Evolutionary conservation across 2,329 filamentous ascomycete genomes (phyloP).

Genomic region (Nannizzia gypsea): DNA sequence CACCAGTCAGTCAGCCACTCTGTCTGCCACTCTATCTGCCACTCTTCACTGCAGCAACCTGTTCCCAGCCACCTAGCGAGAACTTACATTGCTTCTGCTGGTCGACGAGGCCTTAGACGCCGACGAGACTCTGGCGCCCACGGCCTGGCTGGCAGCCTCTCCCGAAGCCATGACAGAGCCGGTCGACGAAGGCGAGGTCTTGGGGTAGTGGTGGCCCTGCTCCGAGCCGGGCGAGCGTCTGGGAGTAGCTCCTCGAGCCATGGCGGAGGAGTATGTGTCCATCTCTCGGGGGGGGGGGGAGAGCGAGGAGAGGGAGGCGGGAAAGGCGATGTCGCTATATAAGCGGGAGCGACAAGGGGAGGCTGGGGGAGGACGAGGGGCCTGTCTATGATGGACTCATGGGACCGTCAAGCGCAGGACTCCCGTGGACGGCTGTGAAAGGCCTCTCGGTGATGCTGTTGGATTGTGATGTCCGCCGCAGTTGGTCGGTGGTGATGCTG

Average conservation of each 20-base stretch:
- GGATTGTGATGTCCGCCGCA: too few species aligned
- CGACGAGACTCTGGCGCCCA: conserved; percentile 53
- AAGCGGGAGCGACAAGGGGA: too few species aligned
- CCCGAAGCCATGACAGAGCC: conserved; percentile 10
- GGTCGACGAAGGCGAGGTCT: neutral
- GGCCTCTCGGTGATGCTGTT: too few species aligned
- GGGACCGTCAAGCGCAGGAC: neutral
- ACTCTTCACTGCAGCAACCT: too few species aligned
- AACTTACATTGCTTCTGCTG: conserved; percentile 45
- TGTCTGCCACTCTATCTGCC: too few species aligned
- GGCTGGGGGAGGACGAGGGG: neutral
- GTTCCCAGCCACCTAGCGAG: neutral
- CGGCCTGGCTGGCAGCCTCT: conserved; percentile 24
- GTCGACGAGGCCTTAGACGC: conserved; percentile 51
- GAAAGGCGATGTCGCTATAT: too few species aligned
- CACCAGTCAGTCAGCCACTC: neutral
- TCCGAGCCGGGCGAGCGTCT: conserved; percentile 54
- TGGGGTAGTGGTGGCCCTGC: conserved; percentile 28
- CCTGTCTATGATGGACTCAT: neutral
- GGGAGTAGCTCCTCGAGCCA: conserved; percentile 36
- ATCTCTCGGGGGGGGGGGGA: neutral
- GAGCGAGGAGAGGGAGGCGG: neutral
- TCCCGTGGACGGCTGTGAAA: neutral
- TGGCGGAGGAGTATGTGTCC: conserved; percentile 6
- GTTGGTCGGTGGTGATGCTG: neutral